phyloP scores from a whole-genome alignment of 2,329 filamentous ascomycete species.

The Cladophialophora yegresii region DNA sequence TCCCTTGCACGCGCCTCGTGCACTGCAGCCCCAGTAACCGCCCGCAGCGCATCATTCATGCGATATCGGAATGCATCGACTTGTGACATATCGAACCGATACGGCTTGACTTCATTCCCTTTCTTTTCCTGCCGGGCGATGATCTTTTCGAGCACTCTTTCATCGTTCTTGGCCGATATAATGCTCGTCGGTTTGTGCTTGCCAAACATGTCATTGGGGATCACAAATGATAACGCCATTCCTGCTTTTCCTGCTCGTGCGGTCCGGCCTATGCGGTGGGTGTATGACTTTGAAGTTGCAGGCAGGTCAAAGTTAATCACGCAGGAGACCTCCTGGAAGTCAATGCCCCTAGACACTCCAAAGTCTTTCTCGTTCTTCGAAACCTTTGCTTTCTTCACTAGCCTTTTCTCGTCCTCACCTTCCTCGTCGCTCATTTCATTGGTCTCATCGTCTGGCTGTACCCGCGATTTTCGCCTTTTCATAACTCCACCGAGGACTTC shows the following conservation, averaged over 20 bases:
- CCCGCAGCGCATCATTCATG: conserved; percentile 85
- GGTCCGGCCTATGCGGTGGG: conserved; percentile 93
- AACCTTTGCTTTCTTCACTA: conserved; percentile 65
- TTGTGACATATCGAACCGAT: conserved; percentile 91
- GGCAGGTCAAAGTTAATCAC: conserved; percentile 98
- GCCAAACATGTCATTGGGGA: conserved; percentile 76
- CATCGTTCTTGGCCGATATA: conserved; percentile 75
- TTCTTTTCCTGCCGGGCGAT: conserved; percentile 74
- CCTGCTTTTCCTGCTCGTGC: conserved; percentile 87
- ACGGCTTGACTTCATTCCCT: conserved; percentile 81
- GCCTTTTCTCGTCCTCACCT: conserved; percentile 41
- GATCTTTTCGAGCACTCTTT: conserved; percentile 79
- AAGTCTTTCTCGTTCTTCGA: conserved; percentile 81
- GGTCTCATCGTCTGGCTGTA: conserved; percentile 36
- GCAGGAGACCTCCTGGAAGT: conserved; percentile 92
- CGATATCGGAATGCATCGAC: conserved; percentile 93
- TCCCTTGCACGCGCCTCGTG: conserved; percentile 87
- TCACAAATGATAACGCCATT: conserved; percentile 93
- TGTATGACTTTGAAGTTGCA: conserved; percentile 83
- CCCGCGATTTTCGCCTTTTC: conserved; percentile 38
- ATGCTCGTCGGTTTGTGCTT: conserved; percentile 88
- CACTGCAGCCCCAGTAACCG: conserved; percentile 85
- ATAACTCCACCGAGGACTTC: conserved; percentile 67
- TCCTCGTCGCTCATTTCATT: conserved; percentile 46
- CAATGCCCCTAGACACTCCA: conserved; percentile 91